A percentile compares a stretch with the other conserved stretches of the same genome.
These are phyloP conservation scores for Termitomyces sp. DNA, from an alignment of 768 basidiomycete species.

Conservation along the genomic window DNA sequence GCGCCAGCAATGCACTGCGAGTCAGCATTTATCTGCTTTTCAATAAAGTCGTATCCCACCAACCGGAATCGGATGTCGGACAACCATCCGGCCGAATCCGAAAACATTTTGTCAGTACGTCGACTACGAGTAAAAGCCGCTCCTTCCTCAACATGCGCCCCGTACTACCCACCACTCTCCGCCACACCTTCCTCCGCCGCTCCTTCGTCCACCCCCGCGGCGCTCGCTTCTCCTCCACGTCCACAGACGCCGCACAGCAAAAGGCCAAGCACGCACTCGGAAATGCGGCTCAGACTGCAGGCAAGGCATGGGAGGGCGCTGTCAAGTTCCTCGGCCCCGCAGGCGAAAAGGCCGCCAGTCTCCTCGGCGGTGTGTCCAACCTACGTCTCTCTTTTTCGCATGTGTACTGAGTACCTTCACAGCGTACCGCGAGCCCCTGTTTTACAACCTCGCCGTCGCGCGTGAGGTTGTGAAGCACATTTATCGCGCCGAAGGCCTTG, in stretches of 20 bases:
- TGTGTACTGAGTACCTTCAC: background rate
- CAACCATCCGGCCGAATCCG: no score
- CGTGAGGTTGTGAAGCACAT: constrained; percentile 74
- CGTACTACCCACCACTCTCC: no score
- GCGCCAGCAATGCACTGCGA: no score
- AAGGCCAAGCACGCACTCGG: constrained; percentile 67
- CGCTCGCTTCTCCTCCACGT: constrained; percentile 32
- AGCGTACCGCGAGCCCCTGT: constrained; percentile 72
- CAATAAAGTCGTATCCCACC: no score
- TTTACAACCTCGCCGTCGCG: constrained; percentile 75
- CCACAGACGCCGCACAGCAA: constrained; percentile 51
- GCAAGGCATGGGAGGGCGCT: constrained; percentile 45
- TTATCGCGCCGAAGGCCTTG: constrained; percentile 65
- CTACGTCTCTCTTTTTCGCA: no score
- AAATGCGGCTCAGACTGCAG: constrained; percentile 51
- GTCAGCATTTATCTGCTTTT: no score
- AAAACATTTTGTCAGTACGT: no score
- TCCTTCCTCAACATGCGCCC: no score
- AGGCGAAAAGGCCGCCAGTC: constrained; percentile 47
- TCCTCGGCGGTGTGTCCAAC: constrained; percentile 36
- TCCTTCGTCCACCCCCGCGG: constrained; percentile 5
- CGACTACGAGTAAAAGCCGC: no score
- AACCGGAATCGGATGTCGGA: no score
- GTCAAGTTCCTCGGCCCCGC: constrained; percentile 41
- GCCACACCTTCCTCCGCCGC: background rate